Percentiles rank a stretch among this genome's conserved stretches.
These are phyloP conservation scores for Aspergillus sp. DNA, from an alignment of 2,329 filamentous ascomycete genomes.

Conservation along the genomic window DNA sequence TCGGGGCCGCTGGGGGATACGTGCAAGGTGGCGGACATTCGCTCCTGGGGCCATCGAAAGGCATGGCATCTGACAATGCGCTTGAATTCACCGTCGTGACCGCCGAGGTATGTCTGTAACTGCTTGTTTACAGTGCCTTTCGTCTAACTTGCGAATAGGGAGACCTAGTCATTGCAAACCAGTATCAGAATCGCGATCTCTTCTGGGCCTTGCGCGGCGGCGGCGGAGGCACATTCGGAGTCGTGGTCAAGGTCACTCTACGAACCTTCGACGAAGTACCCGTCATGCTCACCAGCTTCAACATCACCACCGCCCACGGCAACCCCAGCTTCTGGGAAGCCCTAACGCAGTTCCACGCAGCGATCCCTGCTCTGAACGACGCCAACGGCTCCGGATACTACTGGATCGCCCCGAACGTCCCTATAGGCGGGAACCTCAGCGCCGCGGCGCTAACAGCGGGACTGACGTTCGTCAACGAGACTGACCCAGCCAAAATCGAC, in stretches of 20 bases:
- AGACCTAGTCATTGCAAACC: slow-evolving; percentile 44
- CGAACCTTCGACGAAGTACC: slow-evolving; percentile 41
- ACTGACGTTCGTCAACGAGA: slow-evolving; percentile 25
- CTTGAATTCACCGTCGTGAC: slow-evolving; percentile 49
- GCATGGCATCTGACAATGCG: slow-evolving; percentile 52
- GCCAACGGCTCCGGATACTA: slow-evolving; percentile 40
- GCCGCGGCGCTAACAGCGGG: slow-evolving; percentile 13
- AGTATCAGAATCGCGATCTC: slow-evolving; percentile 43
- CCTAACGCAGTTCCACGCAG: slow-evolving; percentile 32
- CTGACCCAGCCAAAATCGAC: slow-evolving; percentile 16
- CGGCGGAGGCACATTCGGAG: slow-evolving; percentile 22
- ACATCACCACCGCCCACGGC: slow-evolving; percentile 15
- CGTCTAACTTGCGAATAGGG: slow-evolving; percentile 25
- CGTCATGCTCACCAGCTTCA: slow-evolving; percentile 25
- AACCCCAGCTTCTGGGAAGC: slow-evolving; percentile 22
- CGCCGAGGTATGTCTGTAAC: slow-evolving; percentile 24
- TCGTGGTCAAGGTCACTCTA: slow-evolving; percentile 36
- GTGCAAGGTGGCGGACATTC: slow-evolving; percentile 42
- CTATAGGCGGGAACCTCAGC: slow-evolving; percentile 26
- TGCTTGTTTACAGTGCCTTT: not conserved
- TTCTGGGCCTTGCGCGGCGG: slow-evolving; percentile 45
- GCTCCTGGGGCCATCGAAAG: slow-evolving; percentile 47
- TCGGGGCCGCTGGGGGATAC: slow-evolving; percentile 34
- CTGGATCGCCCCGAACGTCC: slow-evolving; percentile 33
- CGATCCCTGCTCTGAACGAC: slow-evolving; percentile 46